Conservation (phyloP, 2,329 filamentous ascomycete genomes). For the Microdochium trichocladiopsis region DNA sequence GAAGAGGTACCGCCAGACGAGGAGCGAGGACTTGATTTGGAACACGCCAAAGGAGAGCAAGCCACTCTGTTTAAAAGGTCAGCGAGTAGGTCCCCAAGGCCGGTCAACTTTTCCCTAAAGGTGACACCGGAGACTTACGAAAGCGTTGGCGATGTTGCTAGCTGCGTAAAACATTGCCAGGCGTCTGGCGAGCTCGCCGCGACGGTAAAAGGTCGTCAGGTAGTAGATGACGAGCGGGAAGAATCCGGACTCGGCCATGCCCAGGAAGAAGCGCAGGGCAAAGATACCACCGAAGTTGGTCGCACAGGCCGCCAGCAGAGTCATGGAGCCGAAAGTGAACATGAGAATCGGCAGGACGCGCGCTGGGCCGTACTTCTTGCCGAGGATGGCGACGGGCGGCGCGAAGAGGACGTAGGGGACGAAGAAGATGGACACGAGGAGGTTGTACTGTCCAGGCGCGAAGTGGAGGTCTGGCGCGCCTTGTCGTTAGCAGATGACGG, state of each 20-base stretch:
- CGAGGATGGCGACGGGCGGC: slow-evolving; percentile 58
- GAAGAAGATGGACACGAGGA: slow-evolving; percentile 64
- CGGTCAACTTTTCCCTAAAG: too few relatives aligned
- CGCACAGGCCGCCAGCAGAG: slow-evolving; percentile 48
- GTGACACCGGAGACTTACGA: slow-evolving; percentile 8
- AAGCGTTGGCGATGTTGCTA: slow-evolving; percentile 62
- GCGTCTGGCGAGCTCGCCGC: slow-evolving; percentile 63
- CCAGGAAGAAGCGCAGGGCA: slow-evolving; percentile 62
- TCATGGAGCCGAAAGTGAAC: slow-evolving; percentile 60
- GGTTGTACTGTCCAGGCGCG: slow-evolving; percentile 58
- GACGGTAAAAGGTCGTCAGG: slow-evolving; percentile 60
- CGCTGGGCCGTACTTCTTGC: slow-evolving; percentile 60
- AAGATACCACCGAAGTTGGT: slow-evolving; percentile 60
- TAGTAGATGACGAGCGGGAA: slow-evolving; percentile 58
- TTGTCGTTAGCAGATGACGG: too few relatives aligned
- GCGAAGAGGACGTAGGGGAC: slow-evolving; percentile 67
- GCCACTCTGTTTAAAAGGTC: slow-evolving; percentile 18
- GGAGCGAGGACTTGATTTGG: slow-evolving; percentile 30
- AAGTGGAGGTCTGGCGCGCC: slow-evolving; percentile 45
- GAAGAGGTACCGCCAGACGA: slow-evolving; percentile 42
- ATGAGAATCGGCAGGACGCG: slow-evolving; percentile 57
- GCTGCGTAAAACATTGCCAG: slow-evolving; percentile 72
- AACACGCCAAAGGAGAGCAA: slow-evolving; percentile 41
- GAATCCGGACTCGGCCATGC: slow-evolving; percentile 61
- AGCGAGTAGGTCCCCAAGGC: background rate